These are phyloP conservation scores for Arthrobotrys iridis DNA, from an alignment of 2,329 filamentous ascomycete species.

Conservation along the genomic window DNA sequence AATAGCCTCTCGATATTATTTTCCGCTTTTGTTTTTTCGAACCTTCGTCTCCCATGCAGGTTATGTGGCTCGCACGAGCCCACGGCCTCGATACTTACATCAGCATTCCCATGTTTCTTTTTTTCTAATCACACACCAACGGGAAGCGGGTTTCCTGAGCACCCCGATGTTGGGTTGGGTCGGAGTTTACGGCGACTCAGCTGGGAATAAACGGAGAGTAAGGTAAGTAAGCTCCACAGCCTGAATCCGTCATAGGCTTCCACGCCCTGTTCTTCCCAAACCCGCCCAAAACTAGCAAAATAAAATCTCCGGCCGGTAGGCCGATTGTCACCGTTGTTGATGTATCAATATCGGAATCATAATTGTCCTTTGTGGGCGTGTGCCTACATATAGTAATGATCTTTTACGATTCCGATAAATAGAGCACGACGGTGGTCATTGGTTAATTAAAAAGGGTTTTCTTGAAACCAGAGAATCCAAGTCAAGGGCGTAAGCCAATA, in stretches of 20 bases:
- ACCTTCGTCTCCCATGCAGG: constrained; percentile 21
- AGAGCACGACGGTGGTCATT: neutral
- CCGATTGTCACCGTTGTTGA: constrained; percentile 37
- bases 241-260: constrained; percentile 29
- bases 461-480: neutral
- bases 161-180: constrained; percentile 41
- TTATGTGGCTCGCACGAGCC: constrained; percentile 49
- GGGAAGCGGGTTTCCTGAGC: constrained; percentile 45
- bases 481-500: constrained; percentile 7
- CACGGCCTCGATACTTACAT: constrained; percentile 34
- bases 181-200: constrained; percentile 50
- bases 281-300: constrained; percentile 38
- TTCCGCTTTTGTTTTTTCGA: constrained; percentile 44
- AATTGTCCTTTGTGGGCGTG: constrained; percentile 17
- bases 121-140: constrained; percentile 33
- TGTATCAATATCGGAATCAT: constrained; percentile 8
- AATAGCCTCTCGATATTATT: constrained; percentile 23
- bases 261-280: constrained; percentile 10
- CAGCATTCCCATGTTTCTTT: constrained; percentile 33
- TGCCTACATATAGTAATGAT: too few species aligned
- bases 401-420: neutral
- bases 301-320: constrained; percentile 53
- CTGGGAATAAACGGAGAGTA: constrained; percentile 53
- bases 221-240: constrained; percentile 52
- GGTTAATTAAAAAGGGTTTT: neutral